Percentiles rank a stretch among this genome's conserved stretches.
These are phyloP conservation scores for Botryosphaeria dothidea DNA, from an alignment of 2,329 filamentous ascomycete species.

Conservation along the genomic window DNA sequence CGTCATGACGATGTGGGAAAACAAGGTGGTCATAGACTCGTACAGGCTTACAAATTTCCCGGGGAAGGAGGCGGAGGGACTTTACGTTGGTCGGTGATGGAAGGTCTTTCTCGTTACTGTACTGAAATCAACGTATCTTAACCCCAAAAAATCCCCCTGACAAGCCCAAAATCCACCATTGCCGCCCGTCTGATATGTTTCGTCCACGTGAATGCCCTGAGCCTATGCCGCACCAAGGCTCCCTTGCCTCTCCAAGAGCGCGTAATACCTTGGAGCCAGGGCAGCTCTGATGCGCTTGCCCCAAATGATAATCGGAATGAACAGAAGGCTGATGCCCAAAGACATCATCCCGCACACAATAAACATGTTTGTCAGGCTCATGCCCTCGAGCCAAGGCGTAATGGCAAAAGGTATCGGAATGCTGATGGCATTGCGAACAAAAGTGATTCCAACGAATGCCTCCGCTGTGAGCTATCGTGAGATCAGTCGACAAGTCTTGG, in stretches of 20 bases:
- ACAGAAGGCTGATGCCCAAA: background rate
- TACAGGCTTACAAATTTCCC: background rate
- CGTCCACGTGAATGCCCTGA: background rate
- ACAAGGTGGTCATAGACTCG: background rate
- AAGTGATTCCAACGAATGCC: conserved; percentile 47
- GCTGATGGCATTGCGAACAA: conserved; percentile 48
- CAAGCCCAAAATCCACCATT: too few species aligned
- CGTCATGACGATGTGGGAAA: background rate
- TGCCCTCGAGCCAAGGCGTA: conserved; percentile 41
- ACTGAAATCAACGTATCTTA: too few species aligned
- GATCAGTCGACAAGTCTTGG: background rate
- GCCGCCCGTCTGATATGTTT: background rate
- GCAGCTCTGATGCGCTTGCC: background rate
- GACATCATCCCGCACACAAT: conserved; percentile 25
- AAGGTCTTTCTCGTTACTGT: too few species aligned
- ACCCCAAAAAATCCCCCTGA: too few species aligned
- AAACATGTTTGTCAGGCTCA: conserved; percentile 46
- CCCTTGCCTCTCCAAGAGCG: background rate
- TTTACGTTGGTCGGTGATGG: background rate
- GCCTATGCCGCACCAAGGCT: too few species aligned
- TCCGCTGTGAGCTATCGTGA: conserved; percentile 44
- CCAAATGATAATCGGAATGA: background rate
- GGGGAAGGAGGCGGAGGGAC: background rate
- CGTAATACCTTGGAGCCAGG: background rate
- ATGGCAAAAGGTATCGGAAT: conserved; percentile 50